A percentile compares a stretch with the other conserved stretches of the same genome.
Evolutionary conservation across 2,329 filamentous ascomycete genomes (phyloP).

Genomic region (Stemphylium vesicarium): DNA sequence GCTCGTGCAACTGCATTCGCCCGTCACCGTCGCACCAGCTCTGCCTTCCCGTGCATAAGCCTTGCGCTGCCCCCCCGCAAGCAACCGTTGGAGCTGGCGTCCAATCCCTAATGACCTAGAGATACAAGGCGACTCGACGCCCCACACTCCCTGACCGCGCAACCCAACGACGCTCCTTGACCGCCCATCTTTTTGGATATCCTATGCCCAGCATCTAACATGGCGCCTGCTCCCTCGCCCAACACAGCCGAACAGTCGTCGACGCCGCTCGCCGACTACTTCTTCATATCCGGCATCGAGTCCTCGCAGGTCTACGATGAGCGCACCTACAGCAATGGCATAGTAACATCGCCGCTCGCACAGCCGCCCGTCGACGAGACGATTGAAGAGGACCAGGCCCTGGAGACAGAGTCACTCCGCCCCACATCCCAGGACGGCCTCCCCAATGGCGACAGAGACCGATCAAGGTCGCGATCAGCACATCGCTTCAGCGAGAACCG

Average conservation of each 20-base stretch:
- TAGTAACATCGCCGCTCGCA: conserved; percentile 39
- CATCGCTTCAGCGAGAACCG: conserved; percentile 54
- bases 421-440: conserved; percentile 54
- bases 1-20: conserved; percentile 33
- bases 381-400: conserved; percentile 65
- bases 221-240: conserved; percentile 48
- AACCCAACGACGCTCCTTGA: conserved; percentile 31
- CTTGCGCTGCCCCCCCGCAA: conserved; percentile 32
- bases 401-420: conserved; percentile 59
- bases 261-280: conserved; percentile 68
- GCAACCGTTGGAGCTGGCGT: conserved; percentile 38
- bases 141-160: conserved; percentile 32
- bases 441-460: conserved; percentile 46
- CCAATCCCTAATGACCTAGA: conserved; percentile 47
- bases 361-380: conserved; percentile 58
- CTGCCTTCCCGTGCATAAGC: conserved; percentile 26
- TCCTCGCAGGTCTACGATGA: conserved; percentile 59
- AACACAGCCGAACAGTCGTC: conserved; percentile 53
- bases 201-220: conserved; percentile 37
- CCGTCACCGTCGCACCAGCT: conserved; percentile 37
- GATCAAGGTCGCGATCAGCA: conserved; percentile 41
- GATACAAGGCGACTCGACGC: conserved; percentile 33
- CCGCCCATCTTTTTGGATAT: conserved; percentile 36
- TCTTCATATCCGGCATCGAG: conserved; percentile 67
- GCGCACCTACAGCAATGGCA: conserved; percentile 40